These are phyloP conservation scores for Solanum raphanifolium DNA, from an alignment of 257 asterid species.

Conservation along the genomic window DNA sequence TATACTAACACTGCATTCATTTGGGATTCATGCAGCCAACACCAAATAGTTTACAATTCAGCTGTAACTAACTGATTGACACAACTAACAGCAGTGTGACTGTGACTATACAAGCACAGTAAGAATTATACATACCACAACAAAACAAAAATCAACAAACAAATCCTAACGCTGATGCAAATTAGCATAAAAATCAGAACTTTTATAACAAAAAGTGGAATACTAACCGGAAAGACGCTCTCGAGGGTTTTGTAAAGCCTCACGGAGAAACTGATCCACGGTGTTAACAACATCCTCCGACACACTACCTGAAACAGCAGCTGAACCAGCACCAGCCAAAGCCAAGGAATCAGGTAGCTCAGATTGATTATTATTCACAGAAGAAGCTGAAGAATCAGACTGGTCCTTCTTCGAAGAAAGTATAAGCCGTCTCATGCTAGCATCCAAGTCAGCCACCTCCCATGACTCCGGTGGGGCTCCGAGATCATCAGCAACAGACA, in stretches of 20 bases:
- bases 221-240: constrained; percentile 91
- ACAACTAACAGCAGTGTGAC: not conserved
- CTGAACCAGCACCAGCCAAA: not conserved
- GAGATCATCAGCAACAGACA: constrained; percentile 50
- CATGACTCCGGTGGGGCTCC: constrained; percentile 83
- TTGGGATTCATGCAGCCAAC: not conserved
- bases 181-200: not conserved
- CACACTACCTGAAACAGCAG: not conserved
- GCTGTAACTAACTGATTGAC: not conserved
- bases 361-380: constrained; percentile 24
- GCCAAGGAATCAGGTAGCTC: constrained; percentile 26
- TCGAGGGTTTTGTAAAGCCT: constrained; percentile 96
- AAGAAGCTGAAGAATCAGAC: constrained; percentile 3
- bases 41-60: not conserved
- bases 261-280: constrained; percentile 92
- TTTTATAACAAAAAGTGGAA: not conserved
- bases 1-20: not conserved
- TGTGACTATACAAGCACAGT: not conserved
- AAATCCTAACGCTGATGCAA: not conserved
- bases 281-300: constrained; percentile 59
- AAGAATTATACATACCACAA: not conserved
- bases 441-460: constrained; percentile 97
- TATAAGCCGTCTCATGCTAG: constrained; percentile 76
- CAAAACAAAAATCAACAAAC: not conserved
- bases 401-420: constrained; percentile 35